Base-by-base conservation (phyloP, 2,329 filamentous ascomycete genomes). In the Aspergillus chevalieri region DNA sequence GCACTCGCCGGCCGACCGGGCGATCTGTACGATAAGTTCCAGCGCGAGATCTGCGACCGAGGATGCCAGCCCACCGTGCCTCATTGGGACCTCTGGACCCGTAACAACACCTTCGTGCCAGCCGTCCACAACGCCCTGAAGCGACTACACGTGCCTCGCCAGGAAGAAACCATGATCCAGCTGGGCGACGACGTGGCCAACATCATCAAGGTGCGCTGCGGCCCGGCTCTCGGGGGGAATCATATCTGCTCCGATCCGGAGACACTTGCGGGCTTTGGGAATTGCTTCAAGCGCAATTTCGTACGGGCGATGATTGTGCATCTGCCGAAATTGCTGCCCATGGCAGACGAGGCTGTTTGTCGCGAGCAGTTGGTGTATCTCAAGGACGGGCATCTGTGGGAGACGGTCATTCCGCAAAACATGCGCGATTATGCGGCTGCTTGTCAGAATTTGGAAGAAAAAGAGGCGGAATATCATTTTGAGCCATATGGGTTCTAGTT, bases 1-100 rank as follows among this genome's bases (percentile, higher is more conserved):
- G 87, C 89, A 6, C 57, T 67, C 10, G 58, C 62, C 41, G 57
- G 62, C 43, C 62, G 65, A 47, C 65, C 65, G 2, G 53, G 52
- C 38, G 59, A 65, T 17, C 44, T 67, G 12, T 66, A 63, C 54
- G 53, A 63, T 19, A 64, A 63, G 44, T 67, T 67, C 49, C 64
- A 67, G 51, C 57, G 54, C 14, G 64, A 67, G 44, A 62, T 67
- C 54, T 67, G 65, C 48, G 63, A 64, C 14, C 51, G 47, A 30
- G 65, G 65, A 45, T 67, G 65, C 34, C 61, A 66, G 38, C 65
- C 64, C 12, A 66, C 63, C 9, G 56, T 67, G 24, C 61, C 64
- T 3, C 65, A 67, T 42, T 66, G 64, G 64, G 65, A 67, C 38
- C 60, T 66, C 36, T 67, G 65, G 64, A 66, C 64, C n/a, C 64